Conservation (phyloP, 768 basidiomycete species). For the Tylopilus balloui region DNA sequence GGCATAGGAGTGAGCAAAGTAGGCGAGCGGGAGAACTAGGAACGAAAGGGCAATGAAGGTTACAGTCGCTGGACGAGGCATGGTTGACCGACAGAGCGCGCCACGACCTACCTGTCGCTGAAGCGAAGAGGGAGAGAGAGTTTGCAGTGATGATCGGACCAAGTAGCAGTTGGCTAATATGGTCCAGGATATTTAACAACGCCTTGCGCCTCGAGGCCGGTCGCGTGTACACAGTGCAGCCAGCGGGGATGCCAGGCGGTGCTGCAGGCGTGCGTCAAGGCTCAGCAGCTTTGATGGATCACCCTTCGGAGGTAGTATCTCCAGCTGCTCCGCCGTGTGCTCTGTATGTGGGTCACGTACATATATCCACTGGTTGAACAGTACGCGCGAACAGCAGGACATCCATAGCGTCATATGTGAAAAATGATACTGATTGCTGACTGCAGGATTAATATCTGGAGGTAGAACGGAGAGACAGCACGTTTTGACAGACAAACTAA, state of each 20-base stretch:
- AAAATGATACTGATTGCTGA: background rate
- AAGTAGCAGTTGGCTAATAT: conserved; percentile 18
- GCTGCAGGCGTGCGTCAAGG: conserved; percentile 4
- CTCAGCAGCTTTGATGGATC: background rate
- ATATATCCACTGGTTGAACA: background rate
- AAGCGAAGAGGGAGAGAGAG: background rate
- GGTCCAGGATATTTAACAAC: conserved; percentile 11
- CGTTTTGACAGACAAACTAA: background rate
- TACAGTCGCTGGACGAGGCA: conserved; percentile 24
- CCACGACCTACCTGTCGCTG: conserved; percentile 5
- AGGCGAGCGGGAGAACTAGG: conserved; percentile 29
- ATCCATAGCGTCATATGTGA: background rate
- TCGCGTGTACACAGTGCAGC: conserved; percentile 24
- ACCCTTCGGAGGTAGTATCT: background rate
- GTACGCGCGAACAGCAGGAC: background rate
- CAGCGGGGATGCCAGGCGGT: conserved; percentile 19
- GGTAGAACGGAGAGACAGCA: background rate
- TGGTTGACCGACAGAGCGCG: conserved; percentile 2
- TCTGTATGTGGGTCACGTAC: conserved; percentile 1
- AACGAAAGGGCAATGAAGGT: conserved; percentile 22
- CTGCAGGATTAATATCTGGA: background rate
- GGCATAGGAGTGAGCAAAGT: conserved; percentile 27
- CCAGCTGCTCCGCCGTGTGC: no score
- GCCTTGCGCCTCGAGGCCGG: conserved; percentile 22
- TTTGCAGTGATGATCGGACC: conserved; percentile 4